phyloP scores from a whole-genome alignment of 345 rosid genomes.

The Raphanus raphanistrum region DNA sequence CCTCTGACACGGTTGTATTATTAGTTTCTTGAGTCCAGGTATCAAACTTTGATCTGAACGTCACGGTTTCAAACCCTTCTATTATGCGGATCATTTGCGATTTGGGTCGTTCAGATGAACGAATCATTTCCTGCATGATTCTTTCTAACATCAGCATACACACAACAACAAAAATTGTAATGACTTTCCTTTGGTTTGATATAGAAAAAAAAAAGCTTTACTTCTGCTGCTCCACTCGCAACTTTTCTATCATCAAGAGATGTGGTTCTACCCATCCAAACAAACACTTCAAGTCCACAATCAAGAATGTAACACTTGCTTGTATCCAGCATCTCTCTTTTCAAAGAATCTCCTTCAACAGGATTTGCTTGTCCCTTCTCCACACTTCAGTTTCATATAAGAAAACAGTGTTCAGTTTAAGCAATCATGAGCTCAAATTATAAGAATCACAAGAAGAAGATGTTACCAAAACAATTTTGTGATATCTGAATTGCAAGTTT shows the following conservation, averaged over 20 bases:
- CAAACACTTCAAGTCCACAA: slow-evolving; percentile 43
- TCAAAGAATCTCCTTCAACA: slow-evolving; percentile 66
- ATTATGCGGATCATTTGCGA: slow-evolving; percentile 79
- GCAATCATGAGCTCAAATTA: slow-evolving; percentile 10
- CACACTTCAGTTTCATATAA: slow-evolving; percentile 48
- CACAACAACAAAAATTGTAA: not conserved
- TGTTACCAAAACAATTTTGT: slow-evolving; percentile 66
- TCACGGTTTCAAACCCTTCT: slow-evolving; percentile 94
- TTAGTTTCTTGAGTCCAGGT: slow-evolving; percentile 79
- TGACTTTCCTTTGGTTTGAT: not conserved
- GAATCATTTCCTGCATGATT: slow-evolving; percentile 67
- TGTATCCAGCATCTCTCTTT: slow-evolving; percentile 78
- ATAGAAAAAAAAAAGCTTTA: slow-evolving; percentile 13
- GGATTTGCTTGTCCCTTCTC: slow-evolving; percentile 82
- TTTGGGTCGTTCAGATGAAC: slow-evolving; percentile 55
- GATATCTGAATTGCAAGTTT: slow-evolving; percentile 41
- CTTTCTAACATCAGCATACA: slow-evolving; percentile 31
- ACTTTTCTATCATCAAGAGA: slow-evolving; percentile 44
- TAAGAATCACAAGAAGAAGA: slow-evolving; percentile 9
- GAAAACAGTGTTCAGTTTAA: slow-evolving; percentile 30
- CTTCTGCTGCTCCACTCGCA: slow-evolving; percentile 43
- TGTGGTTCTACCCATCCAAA: slow-evolving; percentile 46
- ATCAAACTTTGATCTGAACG: slow-evolving; percentile 83
- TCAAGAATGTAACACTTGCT: slow-evolving; percentile 58
- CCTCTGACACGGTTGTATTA: slow-evolving; percentile 83